Percentiles rank a stretch among this genome's conserved stretches.
Conservation (phyloP, 495 filamentous ascomycete species). For the Xylaria castorea region DNA sequence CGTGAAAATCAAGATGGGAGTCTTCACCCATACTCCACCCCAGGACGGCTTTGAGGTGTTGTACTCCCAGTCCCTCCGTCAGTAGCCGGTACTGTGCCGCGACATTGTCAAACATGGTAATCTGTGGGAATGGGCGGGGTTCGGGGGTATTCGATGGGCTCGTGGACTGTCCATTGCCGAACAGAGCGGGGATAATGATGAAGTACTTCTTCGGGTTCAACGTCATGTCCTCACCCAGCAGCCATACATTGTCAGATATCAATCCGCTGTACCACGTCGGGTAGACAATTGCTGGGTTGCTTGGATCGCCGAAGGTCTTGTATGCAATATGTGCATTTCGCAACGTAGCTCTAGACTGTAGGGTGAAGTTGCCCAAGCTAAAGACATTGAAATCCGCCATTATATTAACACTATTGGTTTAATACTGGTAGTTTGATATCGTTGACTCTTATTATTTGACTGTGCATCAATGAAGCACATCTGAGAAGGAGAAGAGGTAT, state of each 20-base stretch:
- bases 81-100: slow-evolving; percentile 69
- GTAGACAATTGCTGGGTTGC: slow-evolving; percentile 70
- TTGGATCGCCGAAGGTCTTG: slow-evolving; percentile 70
- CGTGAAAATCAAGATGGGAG: not conserved
- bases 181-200: slow-evolving; percentile 73
- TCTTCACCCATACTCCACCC: slow-evolving; percentile 72
- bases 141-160: slow-evolving; percentile 65
- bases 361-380: slow-evolving; percentile 42
- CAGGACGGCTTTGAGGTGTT: slow-evolving; percentile 66
- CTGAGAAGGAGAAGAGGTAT: not conserved
- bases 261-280: slow-evolving; percentile 72
- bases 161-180: slow-evolving; percentile 75
- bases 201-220: slow-evolving; percentile 69
- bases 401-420: not conserved
- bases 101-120: slow-evolving; percentile 74
- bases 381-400: slow-evolving; percentile 27
- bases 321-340: slow-evolving; percentile 61
- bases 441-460: not conserved
- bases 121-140: slow-evolving; percentile 63
- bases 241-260: slow-evolving; percentile 70
- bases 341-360: slow-evolving; percentile 38
- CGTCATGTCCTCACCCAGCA: slow-evolving; percentile 66
- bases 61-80: slow-evolving; percentile 67
- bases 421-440: not conserved
- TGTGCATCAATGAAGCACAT: not conserved